Evolutionary conservation across 2,329 filamentous ascomycete species (phyloP).

Genomic region (Coniella vitis): DNA sequence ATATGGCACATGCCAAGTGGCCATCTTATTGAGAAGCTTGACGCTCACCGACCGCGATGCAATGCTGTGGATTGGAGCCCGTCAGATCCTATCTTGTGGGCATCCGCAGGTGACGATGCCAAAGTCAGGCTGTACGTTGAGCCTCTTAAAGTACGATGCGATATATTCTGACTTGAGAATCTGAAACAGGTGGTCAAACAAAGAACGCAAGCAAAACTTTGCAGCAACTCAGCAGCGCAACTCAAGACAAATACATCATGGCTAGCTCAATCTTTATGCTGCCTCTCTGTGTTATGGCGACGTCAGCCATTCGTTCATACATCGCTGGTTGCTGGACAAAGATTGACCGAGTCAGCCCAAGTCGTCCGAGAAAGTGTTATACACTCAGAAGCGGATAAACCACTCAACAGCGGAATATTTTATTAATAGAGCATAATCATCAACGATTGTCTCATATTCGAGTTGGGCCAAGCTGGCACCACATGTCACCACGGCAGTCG

Average conservation of each 20-base stretch:
- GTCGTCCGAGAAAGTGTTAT: too few relatives aligned
- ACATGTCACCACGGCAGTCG: too few relatives aligned
- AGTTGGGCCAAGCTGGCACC: too few relatives aligned
- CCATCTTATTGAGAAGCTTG: slow-evolving; percentile 65
- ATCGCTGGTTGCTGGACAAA: too few relatives aligned
- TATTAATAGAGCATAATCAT: too few relatives aligned
- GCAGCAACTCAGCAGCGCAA: background rate
- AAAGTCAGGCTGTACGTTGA: slow-evolving; percentile 73
- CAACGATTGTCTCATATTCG: too few relatives aligned
- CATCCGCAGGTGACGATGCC: slow-evolving; percentile 82
- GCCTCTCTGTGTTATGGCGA: background rate
- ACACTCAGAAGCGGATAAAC: too few relatives aligned
- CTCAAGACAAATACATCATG: background rate
- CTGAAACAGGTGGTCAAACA: slow-evolving; percentile 32
- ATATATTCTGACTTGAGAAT: background rate
- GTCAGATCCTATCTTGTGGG: slow-evolving; percentile 73
- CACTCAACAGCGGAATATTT: too few relatives aligned
- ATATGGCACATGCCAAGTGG: slow-evolving; percentile 90
- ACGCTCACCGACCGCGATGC: slow-evolving; percentile 69
- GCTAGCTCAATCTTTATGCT: background rate
- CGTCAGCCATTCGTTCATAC: too few relatives aligned
- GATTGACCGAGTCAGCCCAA: too few relatives aligned
- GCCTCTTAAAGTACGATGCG: background rate
- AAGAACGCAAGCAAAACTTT: slow-evolving; percentile 21
- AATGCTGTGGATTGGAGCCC: slow-evolving; percentile 91